A percentile compares a stretch with the other conserved stretches of the same genome.
phyloP scores from a whole-genome alignment of 768 basidiomycete genomes.

The Macrolepiota fuliginosa region DNA sequence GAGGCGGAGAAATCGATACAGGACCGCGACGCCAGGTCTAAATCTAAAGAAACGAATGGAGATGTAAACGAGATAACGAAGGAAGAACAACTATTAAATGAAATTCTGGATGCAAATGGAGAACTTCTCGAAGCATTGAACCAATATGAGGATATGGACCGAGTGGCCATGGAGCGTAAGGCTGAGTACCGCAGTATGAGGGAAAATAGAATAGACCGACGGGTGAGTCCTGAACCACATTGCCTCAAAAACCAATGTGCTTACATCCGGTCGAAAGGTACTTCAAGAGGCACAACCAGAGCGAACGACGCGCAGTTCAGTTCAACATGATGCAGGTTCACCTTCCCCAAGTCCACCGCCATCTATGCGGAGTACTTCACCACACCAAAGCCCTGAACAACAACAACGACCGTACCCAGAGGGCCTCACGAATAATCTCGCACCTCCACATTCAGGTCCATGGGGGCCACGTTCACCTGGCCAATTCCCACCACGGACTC shows the following conservation, averaged over 20 bases:
- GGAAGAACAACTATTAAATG: constrained; percentile 75
- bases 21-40: constrained; percentile 33
- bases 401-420: constrained; percentile 18
- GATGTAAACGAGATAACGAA: constrained; percentile 43
- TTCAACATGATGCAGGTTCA: constrained; percentile 28
- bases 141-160: constrained; percentile 76
- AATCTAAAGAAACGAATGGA: constrained; percentile 18
- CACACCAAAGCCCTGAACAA: constrained; percentile 17
- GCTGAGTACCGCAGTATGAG: constrained; percentile 69
- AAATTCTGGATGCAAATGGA: constrained; percentile 71
- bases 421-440: constrained; percentile 34
- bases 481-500: constrained; percentile 56
- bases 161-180: constrained; percentile 61
- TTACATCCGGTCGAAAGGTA: constrained; percentile 20
- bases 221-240: constrained; percentile 40
- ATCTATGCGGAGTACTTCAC: constrained; percentile 31
- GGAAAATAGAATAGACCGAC: constrained; percentile 63
- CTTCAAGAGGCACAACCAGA: constrained; percentile 36
- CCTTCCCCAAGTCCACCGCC: constrained; percentile 45
- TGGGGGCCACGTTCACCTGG: constrained; percentile 70
- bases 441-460: constrained; percentile 66
- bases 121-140: constrained; percentile 65
- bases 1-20: constrained; percentile 64
- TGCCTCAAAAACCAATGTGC: not conserved
- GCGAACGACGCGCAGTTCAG: constrained; percentile 27